Percentiles rank a stretch among this genome's conserved stretches.
These are phyloP conservation scores for Collybiopsis confluens DNA, from an alignment of 768 basidiomycete species.

Conservation along the genomic window DNA sequence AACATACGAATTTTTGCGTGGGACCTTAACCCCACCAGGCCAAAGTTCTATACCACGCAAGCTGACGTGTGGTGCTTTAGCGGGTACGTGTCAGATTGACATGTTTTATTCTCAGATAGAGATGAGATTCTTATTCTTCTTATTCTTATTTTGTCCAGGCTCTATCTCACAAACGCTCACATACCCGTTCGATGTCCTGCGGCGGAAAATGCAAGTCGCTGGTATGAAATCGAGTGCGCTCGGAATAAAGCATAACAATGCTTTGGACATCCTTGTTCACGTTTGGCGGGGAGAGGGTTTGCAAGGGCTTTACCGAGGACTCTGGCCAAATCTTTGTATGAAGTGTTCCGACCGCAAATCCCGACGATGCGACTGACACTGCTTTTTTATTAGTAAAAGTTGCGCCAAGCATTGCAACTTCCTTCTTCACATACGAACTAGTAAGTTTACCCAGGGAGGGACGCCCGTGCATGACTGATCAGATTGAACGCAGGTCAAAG, in stretches of 20 bases:
- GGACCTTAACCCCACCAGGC: conserved; percentile 76
- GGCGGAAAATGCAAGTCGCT: conserved; percentile 93
- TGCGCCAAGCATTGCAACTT: conserved; percentile 85
- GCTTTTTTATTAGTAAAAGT: conserved; percentile 65
- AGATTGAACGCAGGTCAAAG: conserved; percentile 21
- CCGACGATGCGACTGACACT: neutral
- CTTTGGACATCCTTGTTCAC: conserved; percentile 67
- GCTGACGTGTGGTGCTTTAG: conserved; percentile 80
- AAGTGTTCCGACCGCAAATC: conserved; percentile 12
- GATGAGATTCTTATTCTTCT: neutral
- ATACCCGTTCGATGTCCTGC: conserved; percentile 92
- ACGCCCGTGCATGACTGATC: neutral
- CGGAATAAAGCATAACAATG: conserved; percentile 71
- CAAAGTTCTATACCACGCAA: conserved; percentile 67
- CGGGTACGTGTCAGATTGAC: conserved; percentile 44
- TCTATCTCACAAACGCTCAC: conserved; percentile 91
- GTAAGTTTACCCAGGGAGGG: conserved; percentile 23
- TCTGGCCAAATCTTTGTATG: conserved; percentile 88
- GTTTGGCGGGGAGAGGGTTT: conserved; percentile 75
- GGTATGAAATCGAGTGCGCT: conserved; percentile 64
- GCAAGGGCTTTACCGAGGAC: conserved; percentile 73
- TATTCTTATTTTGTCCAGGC: conserved; percentile 46
- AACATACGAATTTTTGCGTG: conserved; percentile 82
- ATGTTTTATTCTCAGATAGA: neutral
- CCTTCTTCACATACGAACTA: conserved; percentile 81